These are phyloP conservation scores for Pholiota molesta DNA, from an alignment of 768 basidiomycete genomes.

Conservation along the genomic window DNA sequence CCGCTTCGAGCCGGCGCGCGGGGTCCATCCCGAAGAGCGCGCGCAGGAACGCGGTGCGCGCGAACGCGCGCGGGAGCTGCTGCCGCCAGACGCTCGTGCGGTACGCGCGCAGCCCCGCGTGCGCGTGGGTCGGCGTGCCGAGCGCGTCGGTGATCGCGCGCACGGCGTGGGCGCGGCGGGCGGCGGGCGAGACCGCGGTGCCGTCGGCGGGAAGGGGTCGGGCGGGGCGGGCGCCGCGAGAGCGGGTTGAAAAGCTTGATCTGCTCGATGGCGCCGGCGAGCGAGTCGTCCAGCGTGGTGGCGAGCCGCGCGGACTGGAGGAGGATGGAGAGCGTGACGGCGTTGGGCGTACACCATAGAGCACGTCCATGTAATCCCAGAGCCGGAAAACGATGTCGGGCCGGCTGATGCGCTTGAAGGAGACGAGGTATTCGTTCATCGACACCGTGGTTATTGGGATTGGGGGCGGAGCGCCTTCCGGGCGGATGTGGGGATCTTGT, in stretches of 20 bases:
- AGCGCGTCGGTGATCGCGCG: slow-evolving; percentile 30
- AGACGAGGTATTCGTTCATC: slow-evolving; percentile 43
- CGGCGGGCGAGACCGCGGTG: not conserved
- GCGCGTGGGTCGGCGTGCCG: slow-evolving; percentile 24
- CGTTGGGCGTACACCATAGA: slow-evolving; percentile 61
- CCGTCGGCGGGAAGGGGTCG: not conserved
- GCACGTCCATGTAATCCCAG: slow-evolving; percentile 64
- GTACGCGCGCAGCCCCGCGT: slow-evolving; percentile 28
- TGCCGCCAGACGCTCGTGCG: slow-evolving; percentile 47
- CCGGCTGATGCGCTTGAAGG: slow-evolving; percentile 53
- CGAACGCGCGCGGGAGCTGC: slow-evolving; percentile 48
- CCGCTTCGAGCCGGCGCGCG: slow-evolving; percentile 23
- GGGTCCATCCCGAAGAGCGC: slow-evolving; percentile 57
- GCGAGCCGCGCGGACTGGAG: slow-evolving; percentile 63
- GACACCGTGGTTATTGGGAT: slow-evolving; percentile 27
- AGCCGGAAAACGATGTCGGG: slow-evolving; percentile 67
- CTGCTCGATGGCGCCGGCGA: slow-evolving; percentile 52
- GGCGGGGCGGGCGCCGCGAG: not conserved
- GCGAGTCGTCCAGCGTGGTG: slow-evolving; percentile 50
- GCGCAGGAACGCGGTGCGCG: slow-evolving; percentile 54
- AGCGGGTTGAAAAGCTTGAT: slow-evolving; percentile 42
- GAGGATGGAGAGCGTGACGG: slow-evolving; percentile 58
- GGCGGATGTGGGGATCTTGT: slow-evolving; percentile 8
- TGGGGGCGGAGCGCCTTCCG: not conserved
- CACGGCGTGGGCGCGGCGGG: slow-evolving; percentile 28